Base-by-base conservation (phyloP, 176 grass and related monocot species). In the Oryza officinalis region DNA sequence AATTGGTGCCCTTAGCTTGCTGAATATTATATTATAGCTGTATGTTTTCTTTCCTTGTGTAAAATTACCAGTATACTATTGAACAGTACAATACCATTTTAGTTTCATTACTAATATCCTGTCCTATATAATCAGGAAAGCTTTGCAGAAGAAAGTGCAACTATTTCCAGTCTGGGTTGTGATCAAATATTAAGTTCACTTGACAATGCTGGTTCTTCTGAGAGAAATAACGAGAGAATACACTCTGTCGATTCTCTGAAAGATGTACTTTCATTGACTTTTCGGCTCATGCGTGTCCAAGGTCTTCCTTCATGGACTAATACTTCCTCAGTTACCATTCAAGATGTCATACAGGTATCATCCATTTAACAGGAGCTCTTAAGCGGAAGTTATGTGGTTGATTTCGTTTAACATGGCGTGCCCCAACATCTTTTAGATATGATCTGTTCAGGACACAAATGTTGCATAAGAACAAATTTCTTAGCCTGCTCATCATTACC, bases 261-360 rank as follows among this genome's bases (percentile, higher is more conserved):
- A 78, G 85, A 94, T 70, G 33, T 23, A 43, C 78, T 85, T 31
- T 68, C 89, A 0, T 88, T 80, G 41, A 92, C 68, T 78, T 96
- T 99, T 80, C 75, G 89, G 31, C 89, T 99, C 23, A 94, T 94
- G 91, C 76, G 15, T 85, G 91, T 96, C 77, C 91, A 99, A 87
- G 89, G 93, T 79, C 85, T 99, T 80, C 91, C 93, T 31, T 80
- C 91, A 81, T 98, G 89, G 89, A 73, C 93, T 75, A 99, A 94
- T 75, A 83, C 77, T 67, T 88, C 84, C 3, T 85, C 91, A 32
- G 87, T 99, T 66, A 92, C 93, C 73, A 85, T 99, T 90, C 72
- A 77, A 79, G 87, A 98, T 90, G 83, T 96, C 20, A 86, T 98
- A 85, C 85, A 98, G 96, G 96, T 98, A 79, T 49, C 84, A 30